phyloP scores from a whole-genome alignment of 1,284 basidiomycete genomes.

The Nidula niveotomentosa region DNA sequence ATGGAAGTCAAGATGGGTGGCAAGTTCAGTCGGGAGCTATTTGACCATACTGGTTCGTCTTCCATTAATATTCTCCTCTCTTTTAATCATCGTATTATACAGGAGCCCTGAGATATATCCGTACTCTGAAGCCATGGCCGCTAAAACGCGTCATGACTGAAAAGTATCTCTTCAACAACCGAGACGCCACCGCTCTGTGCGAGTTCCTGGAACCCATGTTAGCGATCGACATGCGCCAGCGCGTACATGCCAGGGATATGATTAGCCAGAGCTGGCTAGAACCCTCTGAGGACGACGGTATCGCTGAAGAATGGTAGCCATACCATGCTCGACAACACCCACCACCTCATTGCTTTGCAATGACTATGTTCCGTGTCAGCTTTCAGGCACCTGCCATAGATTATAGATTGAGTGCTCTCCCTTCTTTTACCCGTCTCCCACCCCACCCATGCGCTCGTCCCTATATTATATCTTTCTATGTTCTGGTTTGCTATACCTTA shows the following conservation, averaged over 20 bases:
- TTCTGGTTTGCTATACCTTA: neutral
- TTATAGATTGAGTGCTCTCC: slow-evolving; percentile 1
- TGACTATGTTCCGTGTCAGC: neutral
- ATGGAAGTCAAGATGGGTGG: slow-evolving; percentile 79
- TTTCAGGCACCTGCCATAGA: neutral
- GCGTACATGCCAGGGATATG: slow-evolving; percentile 73
- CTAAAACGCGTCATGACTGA: slow-evolving; percentile 80
- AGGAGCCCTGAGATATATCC: slow-evolving; percentile 76
- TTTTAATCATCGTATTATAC: slow-evolving; percentile 3
- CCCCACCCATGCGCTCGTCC: neutral
- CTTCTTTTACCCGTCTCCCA: too few relatives aligned
- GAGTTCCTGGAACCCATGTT: slow-evolving; percentile 85
- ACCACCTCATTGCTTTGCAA: neutral
- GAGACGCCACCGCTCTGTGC: slow-evolving; percentile 60
- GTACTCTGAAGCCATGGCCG: slow-evolving; percentile 82
- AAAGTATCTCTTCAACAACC: slow-evolving; percentile 75
- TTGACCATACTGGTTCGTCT: slow-evolving; percentile 68
- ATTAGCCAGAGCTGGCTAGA: slow-evolving; percentile 75
- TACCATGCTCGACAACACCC: neutral
- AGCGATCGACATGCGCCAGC: slow-evolving; percentile 64
- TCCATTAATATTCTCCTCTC: neutral
- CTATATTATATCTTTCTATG: neutral
- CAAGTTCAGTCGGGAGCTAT: slow-evolving; percentile 81
- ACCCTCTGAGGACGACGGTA: slow-evolving; percentile 41
- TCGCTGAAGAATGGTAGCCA: slow-evolving; percentile 46